Evolutionary conservation across 116 monocot species (phyloP).

Genomic region (Zostera marina): DNA sequence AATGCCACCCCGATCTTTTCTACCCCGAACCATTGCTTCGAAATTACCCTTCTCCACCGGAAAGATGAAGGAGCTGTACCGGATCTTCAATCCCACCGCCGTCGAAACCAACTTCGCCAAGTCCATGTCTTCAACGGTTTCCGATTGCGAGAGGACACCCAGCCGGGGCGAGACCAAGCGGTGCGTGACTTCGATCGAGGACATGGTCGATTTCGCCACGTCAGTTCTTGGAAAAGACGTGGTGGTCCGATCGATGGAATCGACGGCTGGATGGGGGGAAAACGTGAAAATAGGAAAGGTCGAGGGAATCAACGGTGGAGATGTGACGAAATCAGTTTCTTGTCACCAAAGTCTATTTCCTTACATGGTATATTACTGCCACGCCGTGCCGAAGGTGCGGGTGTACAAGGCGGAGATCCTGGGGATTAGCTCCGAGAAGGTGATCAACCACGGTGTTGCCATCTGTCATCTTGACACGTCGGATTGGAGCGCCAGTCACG

Average conservation of each 20-base stretch:
- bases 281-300: constrained; percentile 31
- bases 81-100: constrained; percentile 22
- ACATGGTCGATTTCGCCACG: constrained; percentile 67
- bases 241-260: constrained; percentile 37
- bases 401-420: constrained; percentile 65
- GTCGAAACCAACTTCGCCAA: constrained; percentile 31
- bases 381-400: constrained; percentile 60
- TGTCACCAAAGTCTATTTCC: constrained; percentile 92
- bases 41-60: constrained; percentile 37
- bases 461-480: constrained; percentile 29
- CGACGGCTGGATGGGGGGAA: constrained; percentile 17
- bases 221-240: constrained; percentile 33
- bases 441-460: constrained; percentile 54
- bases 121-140: constrained; percentile 37
- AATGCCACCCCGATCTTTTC: constrained; percentile 50
- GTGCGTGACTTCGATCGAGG: constrained; percentile 66
- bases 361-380: constrained; percentile 73
- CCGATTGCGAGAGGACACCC: constrained; percentile 55
- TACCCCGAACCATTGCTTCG: constrained; percentile 39
- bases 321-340: constrained; percentile 53
- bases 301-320: constrained; percentile 45
- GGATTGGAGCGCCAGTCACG: constrained; percentile 19
- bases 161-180: constrained; percentile 73
- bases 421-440: constrained; percentile 12
- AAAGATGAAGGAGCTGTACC: constrained; percentile 8